Percentiles rank a stretch among this genome's conserved stretches.
These are phyloP conservation scores for Aegle marmelos DNA, from an alignment of 345 rosid species.

Conservation along the genomic window DNA sequence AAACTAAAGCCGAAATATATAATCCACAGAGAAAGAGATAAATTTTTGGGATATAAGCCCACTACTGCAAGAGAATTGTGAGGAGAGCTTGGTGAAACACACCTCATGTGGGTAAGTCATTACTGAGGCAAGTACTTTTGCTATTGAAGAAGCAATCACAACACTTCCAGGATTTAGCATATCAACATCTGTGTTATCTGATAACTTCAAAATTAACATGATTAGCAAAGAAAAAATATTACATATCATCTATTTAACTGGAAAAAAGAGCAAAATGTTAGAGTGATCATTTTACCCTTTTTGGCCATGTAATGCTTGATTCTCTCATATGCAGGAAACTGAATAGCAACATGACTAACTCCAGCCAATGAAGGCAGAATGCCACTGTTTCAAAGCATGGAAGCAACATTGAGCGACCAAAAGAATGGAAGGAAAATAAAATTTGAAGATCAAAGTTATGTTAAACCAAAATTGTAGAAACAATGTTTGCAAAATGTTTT, in stretches of 20 bases:
- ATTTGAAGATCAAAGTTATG: not conserved
- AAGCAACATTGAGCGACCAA: slow-evolving; percentile 1
- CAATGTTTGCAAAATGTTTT: slow-evolving; percentile 3
- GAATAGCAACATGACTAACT: slow-evolving; percentile 91
- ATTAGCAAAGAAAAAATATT: slow-evolving; percentile 24
- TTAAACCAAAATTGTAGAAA: not conserved
- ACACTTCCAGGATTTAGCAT: slow-evolving; percentile 57
- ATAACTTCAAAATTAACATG: slow-evolving; percentile 19
- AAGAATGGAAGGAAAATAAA: not conserved
- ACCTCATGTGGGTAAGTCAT: slow-evolving; percentile 97
- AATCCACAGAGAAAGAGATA: not conserved
- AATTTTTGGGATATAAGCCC: not conserved
- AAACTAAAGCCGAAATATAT: not conserved
- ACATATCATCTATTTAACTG: not conserved
- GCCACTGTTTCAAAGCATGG: slow-evolving; percentile 63
- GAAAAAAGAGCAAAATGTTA: not conserved
- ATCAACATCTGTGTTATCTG: slow-evolving; percentile 64
- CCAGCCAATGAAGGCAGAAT: slow-evolving; percentile 90
- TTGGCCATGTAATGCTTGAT: slow-evolving; percentile 76
- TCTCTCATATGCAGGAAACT: slow-evolving; percentile 91
- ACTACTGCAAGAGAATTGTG: not conserved
- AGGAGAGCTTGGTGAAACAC: not conserved
- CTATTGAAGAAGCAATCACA: slow-evolving; percentile 74
- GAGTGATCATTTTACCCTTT: slow-evolving; percentile 42
- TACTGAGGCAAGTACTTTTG: slow-evolving; percentile 83